A percentile compares a stretch with the other conserved stretches of the same genome.
Evolutionary conservation across 305 asterid species (phyloP).

Genomic region (Solanum hybrid): DNA sequence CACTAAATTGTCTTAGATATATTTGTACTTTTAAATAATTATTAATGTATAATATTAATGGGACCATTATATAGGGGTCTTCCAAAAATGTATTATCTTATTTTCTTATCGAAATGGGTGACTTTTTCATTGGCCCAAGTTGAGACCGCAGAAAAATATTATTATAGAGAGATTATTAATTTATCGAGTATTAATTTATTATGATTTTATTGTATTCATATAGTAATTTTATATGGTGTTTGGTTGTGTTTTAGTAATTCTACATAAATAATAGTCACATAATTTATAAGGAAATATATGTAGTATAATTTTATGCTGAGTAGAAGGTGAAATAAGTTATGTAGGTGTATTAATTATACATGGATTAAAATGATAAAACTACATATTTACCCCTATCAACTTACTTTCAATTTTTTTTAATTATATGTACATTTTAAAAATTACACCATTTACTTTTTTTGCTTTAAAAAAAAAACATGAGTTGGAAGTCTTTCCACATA

Average conservation of each 20-base stretch:
- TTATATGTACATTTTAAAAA: background rate
- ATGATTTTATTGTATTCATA: background rate
- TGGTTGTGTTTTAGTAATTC: background rate
- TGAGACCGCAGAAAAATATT: background rate
- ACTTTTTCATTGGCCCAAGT: background rate
- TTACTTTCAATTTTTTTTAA: background rate
- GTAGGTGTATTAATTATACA: background rate
- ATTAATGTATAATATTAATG: background rate
- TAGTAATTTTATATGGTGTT: background rate
- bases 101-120: background rate
- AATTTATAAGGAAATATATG: background rate
- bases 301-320: background rate
- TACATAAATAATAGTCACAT: background rate
- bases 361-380: background rate
- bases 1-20: background rate
- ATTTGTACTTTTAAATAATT: too few relatives aligned
- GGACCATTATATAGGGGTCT: background rate
- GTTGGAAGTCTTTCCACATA: background rate
- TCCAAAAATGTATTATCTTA: background rate
- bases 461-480: background rate
- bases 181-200: background rate
- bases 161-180: background rate
- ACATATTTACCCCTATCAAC: background rate
- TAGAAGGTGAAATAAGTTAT: background rate
- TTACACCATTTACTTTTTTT: background rate